Evolutionary conservation across 75 land plant genomes (phyloP).

Genomic region (Chamaecyparis obtusa): DNA sequence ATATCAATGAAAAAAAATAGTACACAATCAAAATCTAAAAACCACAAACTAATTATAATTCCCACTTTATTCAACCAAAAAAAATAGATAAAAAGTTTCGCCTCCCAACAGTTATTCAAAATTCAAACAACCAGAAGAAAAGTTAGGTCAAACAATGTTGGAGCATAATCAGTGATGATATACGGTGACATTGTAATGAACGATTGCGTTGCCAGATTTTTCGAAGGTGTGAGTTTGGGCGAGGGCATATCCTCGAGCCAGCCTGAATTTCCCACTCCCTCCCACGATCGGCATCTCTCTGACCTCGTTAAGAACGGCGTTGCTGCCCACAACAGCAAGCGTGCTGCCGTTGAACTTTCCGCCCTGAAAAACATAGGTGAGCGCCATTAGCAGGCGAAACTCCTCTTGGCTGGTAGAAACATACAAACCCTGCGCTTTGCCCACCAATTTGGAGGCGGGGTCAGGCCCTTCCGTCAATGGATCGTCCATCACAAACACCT

Average conservation of each 20-base stretch:
- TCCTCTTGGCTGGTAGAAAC: constrained; percentile 6
- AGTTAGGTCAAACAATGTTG: too few relatives aligned
- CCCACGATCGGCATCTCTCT: constrained; percentile 48
- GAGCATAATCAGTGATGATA: constrained; percentile 9
- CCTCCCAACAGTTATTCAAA: too few relatives aligned
- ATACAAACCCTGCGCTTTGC: constrained; percentile 40
- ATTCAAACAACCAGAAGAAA: too few relatives aligned
- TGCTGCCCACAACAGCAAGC: constrained; percentile 21
- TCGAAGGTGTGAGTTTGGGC: constrained; percentile 17
- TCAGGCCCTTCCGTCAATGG: constrained; percentile 26
- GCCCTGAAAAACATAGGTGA: constrained; percentile 12
- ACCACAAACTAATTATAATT: too few relatives aligned
- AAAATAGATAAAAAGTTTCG: too few relatives aligned
- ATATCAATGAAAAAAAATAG: too few relatives aligned
- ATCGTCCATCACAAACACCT: constrained; percentile 28
- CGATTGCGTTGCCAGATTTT: constrained; percentile 19
- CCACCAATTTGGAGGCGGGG: constrained; percentile 23
- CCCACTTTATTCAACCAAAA: too few relatives aligned
- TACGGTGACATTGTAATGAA: constrained; percentile 21
- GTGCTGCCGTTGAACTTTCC: constrained; percentile 31
- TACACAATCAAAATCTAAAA: too few relatives aligned
- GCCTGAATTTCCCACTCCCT: constrained; percentile 36
- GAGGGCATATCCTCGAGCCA: constrained; percentile 35
- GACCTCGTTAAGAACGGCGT: constrained; percentile 8
- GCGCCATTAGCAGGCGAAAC: constrained; percentile 14